Evolutionary conservation across 129 eudicot genomes (phyloP), one percentile per base, ranked within the genome.

Genomic region (Flaveria sonorensis): DNA sequence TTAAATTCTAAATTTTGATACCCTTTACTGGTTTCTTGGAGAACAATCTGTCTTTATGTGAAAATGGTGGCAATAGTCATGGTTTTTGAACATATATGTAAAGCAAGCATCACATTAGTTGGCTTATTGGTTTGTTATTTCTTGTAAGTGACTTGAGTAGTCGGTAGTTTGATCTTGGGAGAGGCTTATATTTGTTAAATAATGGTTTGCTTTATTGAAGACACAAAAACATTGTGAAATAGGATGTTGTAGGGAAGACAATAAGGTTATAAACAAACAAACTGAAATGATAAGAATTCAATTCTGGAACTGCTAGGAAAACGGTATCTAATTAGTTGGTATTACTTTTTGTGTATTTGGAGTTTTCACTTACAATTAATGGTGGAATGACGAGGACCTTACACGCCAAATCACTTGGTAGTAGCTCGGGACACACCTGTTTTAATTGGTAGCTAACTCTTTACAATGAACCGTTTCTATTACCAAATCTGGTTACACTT

Each of bases 371-470:
- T 24, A 16, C 59, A 30, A 56, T 55, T 26, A 55, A 77, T 13
- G 57, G 75, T 69, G 36, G 24, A 75, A 63, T 75, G 63, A 52
- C 8, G 48, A 64, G 64, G 63, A 28, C 47, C 79, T 75, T 47
- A 43, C 63, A 26, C 4, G 10, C 48, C 0, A 30, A 28, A 19
- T 55, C 69, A 42, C 69, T 77, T 26, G 74, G 43, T 23, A 11
- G 24, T 52, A 52, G 60, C 60, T 16, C 5, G 60, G 60, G 21
- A 18, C 60, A 18, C 2, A 10, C 21, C 3, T 10, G 1, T 57
- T 57, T 9, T 7, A 57, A 4, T 57, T 57, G 1, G 64, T 57
- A 7, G 3, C 14, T 3, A 57, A 21, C 64, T 20, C 30, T 57
- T 24, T 5, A 26, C 67, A 13, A 4, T 24, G 36, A 18, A 1